These are phyloP conservation scores for Monosporascus sp. DNA, from an alignment of 2,329 filamentous ascomycete species.

Conservation along the genomic window DNA sequence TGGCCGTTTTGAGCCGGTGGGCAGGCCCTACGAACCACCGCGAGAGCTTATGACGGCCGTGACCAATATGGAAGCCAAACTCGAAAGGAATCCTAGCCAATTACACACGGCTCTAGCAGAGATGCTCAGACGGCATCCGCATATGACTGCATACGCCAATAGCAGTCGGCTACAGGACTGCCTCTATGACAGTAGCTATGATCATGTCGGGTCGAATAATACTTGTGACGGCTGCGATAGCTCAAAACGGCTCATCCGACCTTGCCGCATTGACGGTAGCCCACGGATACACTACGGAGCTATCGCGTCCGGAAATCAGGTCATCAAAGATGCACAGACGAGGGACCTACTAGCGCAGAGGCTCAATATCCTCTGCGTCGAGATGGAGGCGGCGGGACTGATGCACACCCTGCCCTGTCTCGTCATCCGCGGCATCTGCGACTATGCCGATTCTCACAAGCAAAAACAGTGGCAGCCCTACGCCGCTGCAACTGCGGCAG, in stretches of 20 bases:
- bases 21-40: neutral
- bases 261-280: neutral
- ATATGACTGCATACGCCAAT: neutral
- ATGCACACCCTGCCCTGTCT: no score
- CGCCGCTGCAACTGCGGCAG: no score
- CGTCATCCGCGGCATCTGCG: no score
- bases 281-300: slow-evolving; percentile 1
- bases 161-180: neutral
- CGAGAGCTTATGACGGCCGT: neutral
- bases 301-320: slow-evolving; percentile 1
- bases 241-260: neutral
- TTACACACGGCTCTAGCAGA: neutral
- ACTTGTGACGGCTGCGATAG: neutral
- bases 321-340: neutral
- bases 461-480: no score
- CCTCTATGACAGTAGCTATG: neutral
- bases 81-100: neutral
- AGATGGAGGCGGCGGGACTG: neutral
- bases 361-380: no score
- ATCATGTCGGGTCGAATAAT: neutral
- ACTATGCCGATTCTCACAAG: no score
- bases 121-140: neutral
- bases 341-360: neutral
- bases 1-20: no score
- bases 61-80: neutral